phyloP scores from a whole-genome alignment of 371 early-diverging fungal species.

The Basidiobolus meristosporus region DNA sequence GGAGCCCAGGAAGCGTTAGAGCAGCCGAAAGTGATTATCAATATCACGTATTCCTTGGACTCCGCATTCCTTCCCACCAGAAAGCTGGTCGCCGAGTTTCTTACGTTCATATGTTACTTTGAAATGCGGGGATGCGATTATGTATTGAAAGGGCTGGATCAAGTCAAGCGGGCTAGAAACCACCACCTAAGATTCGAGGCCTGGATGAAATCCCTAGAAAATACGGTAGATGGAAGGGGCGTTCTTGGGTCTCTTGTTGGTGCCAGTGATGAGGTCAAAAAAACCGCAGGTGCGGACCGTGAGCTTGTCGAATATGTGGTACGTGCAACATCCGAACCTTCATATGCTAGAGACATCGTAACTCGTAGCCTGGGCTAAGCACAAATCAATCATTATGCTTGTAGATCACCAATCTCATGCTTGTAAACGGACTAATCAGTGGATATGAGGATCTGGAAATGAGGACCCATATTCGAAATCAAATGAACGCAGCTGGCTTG shows the following conservation, averaged over 20 bases:
- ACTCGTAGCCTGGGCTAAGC: too few relatives aligned
- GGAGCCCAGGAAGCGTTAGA: slow-evolving; percentile 65
- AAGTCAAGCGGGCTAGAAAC: not conserved
- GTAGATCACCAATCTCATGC: slow-evolving; percentile 57
- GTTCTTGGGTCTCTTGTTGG: slow-evolving; percentile 64
- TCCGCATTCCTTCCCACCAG: slow-evolving; percentile 57
- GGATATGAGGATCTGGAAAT: slow-evolving; percentile 60
- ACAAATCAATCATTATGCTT: too few relatives aligned
- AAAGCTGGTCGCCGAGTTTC: slow-evolving; percentile 60
- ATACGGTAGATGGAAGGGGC: slow-evolving; percentile 53
- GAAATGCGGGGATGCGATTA: slow-evolving; percentile 58
- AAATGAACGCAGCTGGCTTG: slow-evolving; percentile 52
- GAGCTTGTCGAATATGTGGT: slow-evolving; percentile 58
- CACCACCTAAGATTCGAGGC: slow-evolving; percentile 30
- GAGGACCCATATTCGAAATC: slow-evolving; percentile 55
- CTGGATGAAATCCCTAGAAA: slow-evolving; percentile 48
- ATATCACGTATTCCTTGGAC: slow-evolving; percentile 53
- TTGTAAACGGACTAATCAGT: slow-evolving; percentile 60
- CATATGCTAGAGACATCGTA: not conserved
- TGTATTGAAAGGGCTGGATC: slow-evolving; percentile 35
- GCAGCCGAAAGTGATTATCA: slow-evolving; percentile 45
- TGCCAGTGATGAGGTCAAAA: slow-evolving; percentile 45
- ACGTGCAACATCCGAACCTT: slow-evolving; percentile 7
- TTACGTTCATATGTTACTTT: slow-evolving; percentile 66
- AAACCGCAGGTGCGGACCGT: slow-evolving; percentile 33